Evolutionary conservation across 306 rosid genomes (phyloP).

Genomic region (Begonia fuchsioides): DNA sequence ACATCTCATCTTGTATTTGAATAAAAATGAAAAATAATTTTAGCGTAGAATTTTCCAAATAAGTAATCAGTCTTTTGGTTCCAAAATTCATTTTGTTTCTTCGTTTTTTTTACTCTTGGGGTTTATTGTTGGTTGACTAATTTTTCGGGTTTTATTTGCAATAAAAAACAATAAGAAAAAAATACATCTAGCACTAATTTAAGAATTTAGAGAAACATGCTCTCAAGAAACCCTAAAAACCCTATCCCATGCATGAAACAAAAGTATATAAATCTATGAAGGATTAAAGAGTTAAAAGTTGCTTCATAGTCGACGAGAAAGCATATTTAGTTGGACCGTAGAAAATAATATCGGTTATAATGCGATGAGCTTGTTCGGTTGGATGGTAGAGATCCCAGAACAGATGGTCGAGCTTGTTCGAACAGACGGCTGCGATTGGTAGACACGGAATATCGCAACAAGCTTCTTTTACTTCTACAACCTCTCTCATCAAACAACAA

Average conservation of each 20-base stretch:
- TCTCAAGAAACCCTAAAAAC: too few species aligned
- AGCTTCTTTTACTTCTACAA: slow-evolving; percentile 40
- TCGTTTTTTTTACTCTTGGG: too few species aligned
- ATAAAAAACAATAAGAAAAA: too few species aligned
- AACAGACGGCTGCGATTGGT: slow-evolving; percentile 28
- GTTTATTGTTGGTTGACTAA: too few species aligned
- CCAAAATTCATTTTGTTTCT: too few species aligned
- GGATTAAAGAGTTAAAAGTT: slow-evolving; percentile 31
- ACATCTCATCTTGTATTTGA: too few species aligned
- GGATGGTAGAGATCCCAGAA: slow-evolving; percentile 85
- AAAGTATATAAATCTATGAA: neutral
- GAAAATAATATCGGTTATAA: slow-evolving; percentile 28
- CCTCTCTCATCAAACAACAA: slow-evolving; percentile 24
- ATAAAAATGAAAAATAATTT: too few species aligned
- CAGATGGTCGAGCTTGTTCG: slow-evolving; percentile 45
- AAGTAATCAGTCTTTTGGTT: too few species aligned
- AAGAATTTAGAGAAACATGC: too few species aligned
- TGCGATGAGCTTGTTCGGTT: slow-evolving; percentile 32
- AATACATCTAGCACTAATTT: too few species aligned
- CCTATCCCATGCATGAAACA: neutral
- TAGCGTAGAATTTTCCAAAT: too few species aligned
- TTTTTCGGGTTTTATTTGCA: too few species aligned
- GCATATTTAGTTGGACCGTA: slow-evolving; percentile 32
- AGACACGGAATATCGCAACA: slow-evolving; percentile 46
- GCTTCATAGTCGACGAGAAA: slow-evolving; percentile 35